Evolutionary conservation across 495 filamentous ascomycete genomes (phyloP).

Genomic region (Filosporella fistucella): DNA sequence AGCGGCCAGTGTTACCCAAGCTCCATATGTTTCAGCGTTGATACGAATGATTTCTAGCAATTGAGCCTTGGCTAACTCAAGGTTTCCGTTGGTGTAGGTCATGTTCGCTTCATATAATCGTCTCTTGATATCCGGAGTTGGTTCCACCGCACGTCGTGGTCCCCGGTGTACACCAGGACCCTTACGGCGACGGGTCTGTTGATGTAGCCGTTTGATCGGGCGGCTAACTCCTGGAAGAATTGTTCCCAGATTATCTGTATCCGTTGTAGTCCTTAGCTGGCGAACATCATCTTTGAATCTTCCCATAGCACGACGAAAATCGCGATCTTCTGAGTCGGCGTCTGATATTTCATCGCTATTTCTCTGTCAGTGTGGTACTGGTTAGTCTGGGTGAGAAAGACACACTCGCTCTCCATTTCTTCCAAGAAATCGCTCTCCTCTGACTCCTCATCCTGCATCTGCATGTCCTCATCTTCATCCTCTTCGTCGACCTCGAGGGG

Average conservation of each 20-base stretch:
- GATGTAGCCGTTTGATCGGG: not conserved
- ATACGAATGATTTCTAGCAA: constrained; percentile 67
- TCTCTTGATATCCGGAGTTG: constrained; percentile 68
- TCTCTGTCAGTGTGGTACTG: too few relatives aligned
- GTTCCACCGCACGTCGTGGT: constrained; percentile 67
- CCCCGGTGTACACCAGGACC: constrained; percentile 55
- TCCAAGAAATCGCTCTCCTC: too few relatives aligned
- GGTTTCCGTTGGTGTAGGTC: constrained; percentile 63
- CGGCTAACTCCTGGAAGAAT: not conserved
- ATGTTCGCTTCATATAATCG: constrained; percentile 65
- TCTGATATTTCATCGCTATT: constrained; percentile 32
- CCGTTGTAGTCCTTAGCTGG: constrained; percentile 22
- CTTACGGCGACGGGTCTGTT: constrained; percentile 2
- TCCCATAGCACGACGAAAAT: constrained; percentile 30
- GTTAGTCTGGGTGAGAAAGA: too few relatives aligned
- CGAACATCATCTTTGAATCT: constrained; percentile 31
- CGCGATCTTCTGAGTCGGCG: constrained; percentile 33
- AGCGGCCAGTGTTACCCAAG: constrained; percentile 71
- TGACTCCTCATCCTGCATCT: too few relatives aligned
- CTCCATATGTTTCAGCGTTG: constrained; percentile 78
- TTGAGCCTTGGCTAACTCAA: constrained; percentile 56
- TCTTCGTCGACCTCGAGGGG: too few relatives aligned
- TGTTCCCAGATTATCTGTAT: not conserved
- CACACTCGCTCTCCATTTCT: too few relatives aligned
- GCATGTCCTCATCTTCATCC: too few relatives aligned